Conservation (phyloP, 352 stramenopile species). For the Phytophthora pinifolia region DNA sequence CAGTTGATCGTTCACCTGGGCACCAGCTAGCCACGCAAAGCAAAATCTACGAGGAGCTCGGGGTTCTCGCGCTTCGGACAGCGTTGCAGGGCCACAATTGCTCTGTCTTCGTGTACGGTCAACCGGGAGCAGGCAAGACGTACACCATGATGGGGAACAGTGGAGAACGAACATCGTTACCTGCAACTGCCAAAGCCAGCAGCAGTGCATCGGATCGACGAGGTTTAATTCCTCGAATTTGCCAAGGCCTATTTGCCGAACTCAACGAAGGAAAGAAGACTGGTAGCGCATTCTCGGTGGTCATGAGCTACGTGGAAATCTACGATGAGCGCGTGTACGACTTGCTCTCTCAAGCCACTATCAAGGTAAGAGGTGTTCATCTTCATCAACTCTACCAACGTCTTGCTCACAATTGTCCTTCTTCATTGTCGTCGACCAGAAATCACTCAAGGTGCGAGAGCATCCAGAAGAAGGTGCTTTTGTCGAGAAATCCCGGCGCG, state of each 20-base stretch:
- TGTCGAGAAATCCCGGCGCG: slow-evolving; percentile 56
- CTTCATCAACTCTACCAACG: not conserved
- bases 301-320: slow-evolving; percentile 84
- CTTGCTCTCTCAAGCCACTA: slow-evolving; percentile 35
- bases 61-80: slow-evolving; percentile 52
- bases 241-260: slow-evolving; percentile 56
- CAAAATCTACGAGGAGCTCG: slow-evolving; percentile 60
- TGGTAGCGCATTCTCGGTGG: slow-evolving; percentile 29
- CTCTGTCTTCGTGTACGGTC: slow-evolving; percentile 75
- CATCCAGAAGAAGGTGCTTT: slow-evolving; percentile 69
- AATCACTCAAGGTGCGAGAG: slow-evolving; percentile 71
- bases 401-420: not conserved
- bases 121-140: slow-evolving; percentile 74
- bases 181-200: slow-evolving; percentile 5
- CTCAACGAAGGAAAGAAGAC: slow-evolving; percentile 31
- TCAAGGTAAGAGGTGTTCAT: slow-evolving; percentile 29
- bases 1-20: slow-evolving; percentile 40
- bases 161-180: slow-evolving; percentile 6
- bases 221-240: slow-evolving; percentile 67
- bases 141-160: slow-evolving; percentile 61
- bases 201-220: slow-evolving; percentile 7
- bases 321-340: slow-evolving; percentile 81
- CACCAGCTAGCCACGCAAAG: slow-evolving; percentile 47
- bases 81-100: slow-evolving; percentile 69
- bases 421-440: slow-evolving; percentile 25